Percentiles rank a stretch among this genome's conserved stretches.
Evolutionary conservation across 768 basidiomycete species (phyloP).

Genomic region (Polyporus arcularius): DNA sequence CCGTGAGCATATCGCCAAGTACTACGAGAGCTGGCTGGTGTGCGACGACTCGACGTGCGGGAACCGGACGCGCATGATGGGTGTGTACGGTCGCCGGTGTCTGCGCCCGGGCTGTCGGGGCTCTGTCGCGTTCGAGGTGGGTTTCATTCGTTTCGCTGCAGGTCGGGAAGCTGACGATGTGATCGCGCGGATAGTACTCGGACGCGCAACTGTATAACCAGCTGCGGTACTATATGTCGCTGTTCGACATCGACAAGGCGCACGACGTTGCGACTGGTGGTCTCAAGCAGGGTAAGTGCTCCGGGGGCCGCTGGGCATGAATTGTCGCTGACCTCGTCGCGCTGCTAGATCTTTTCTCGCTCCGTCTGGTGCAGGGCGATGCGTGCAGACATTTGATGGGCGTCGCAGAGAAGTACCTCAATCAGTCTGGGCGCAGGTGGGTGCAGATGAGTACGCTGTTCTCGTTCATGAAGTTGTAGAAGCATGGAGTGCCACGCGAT

Average conservation of each 20-base stretch:
- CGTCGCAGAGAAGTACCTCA: conserved; percentile 78
- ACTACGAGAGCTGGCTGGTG: conserved; percentile 87
- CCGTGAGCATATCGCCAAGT: conserved; percentile 69
- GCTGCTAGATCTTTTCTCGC: conserved; percentile 43
- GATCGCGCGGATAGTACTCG: conserved; percentile 60
- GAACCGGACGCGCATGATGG: conserved; percentile 88
- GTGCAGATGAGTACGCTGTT: conserved; percentile 82
- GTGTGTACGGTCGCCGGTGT: conserved; percentile 87
- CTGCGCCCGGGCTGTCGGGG: conserved; percentile 69
- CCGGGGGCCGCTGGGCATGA: neutral
- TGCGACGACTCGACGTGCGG: conserved; percentile 89
- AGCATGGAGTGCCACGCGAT: neutral
- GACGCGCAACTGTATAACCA: conserved; percentile 89
- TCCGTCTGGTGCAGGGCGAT: conserved; percentile 49
- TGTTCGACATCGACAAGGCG: conserved; percentile 77
- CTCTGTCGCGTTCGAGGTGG: conserved; percentile 72
- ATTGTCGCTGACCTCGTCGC: neutral
- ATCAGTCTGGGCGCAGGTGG: conserved; percentile 87
- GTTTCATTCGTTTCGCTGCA: conserved; percentile 24
- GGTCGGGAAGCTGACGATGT: conserved; percentile 3
- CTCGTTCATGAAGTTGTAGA: conserved; percentile 70
- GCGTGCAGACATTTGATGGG: conserved; percentile 54
- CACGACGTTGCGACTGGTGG: conserved; percentile 50
- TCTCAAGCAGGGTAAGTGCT: conserved; percentile 35
- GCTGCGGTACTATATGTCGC: conserved; percentile 74